Evolutionary conservation across 371 early-diverging fungal genomes (phyloP), one percentile per base, ranked within the genome.

Genomic region (Massospora cicadina): DNA sequence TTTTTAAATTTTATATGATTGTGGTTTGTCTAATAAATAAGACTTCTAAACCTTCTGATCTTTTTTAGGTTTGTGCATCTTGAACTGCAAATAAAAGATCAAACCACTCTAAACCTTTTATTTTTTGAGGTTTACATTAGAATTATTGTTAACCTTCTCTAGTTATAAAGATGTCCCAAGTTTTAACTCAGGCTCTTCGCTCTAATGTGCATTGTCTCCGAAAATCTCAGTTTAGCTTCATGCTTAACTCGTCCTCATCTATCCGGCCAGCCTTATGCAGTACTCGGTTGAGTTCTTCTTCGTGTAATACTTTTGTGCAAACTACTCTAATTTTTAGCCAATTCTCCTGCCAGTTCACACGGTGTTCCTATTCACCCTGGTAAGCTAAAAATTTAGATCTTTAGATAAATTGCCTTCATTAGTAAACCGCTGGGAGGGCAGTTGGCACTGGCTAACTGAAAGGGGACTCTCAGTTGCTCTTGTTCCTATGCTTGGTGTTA

Each of bases 371-470:
- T 10, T 43, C 43, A 43, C 17, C 43, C 43, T 43, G 43, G 43
- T 43, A 43, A 43, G 5, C 43, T 17, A 5, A 43, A 5, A 43
- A 43, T 43, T 10, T 43, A 17, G 17, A 43, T 17, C 5, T 10
- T 43, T 43, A 10, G 17, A 17, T 30, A 59, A 26, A 1, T 25
- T 30, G 25, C n/a, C 3, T 57, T 62, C n/a, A n/a, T 62, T 62
- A 62, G 62, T 62, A 2, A 63, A 63, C 29, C 53, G 63, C 24
- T 54, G 53, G 63, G 63, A 80, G 67, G 91, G 91, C 25, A 82
- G 85, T 43, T 87, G 86, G 76, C 95, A 93, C 78, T 96, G 96
- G 96, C 79, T 84, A 77, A 73, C 85, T 68, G 96, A 96, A 71
- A 90, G 95, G 61, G 83, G 80, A 53, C 74, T 89, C 27, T 79